These are phyloP conservation scores for Rosellinia necatrix DNA, from an alignment of 2,329 filamentous ascomycete species.

Conservation along the genomic window DNA sequence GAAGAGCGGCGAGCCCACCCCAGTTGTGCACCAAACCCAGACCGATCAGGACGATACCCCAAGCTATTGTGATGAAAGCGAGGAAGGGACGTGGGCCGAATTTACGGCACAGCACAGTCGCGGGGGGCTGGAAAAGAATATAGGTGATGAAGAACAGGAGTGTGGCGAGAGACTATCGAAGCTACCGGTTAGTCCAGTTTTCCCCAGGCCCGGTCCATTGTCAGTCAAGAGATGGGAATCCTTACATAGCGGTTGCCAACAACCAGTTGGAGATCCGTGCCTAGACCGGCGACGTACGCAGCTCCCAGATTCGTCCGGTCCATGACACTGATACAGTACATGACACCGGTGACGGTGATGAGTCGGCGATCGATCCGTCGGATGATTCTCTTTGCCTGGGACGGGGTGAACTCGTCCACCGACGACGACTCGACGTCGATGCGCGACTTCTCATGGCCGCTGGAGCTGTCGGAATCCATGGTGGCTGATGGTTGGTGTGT, in stretches of 20 bases:
- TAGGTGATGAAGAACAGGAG: constrained; percentile 78
- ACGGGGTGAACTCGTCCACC: constrained; percentile 55
- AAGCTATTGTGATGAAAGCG: constrained; percentile 57
- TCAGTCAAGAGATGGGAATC: neutral
- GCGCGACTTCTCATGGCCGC: constrained; percentile 26
- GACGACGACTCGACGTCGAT: constrained; percentile 27
- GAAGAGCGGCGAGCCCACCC: constrained; percentile 56
- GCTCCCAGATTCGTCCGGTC: constrained; percentile 76
- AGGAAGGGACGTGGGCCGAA: constrained; percentile 66
- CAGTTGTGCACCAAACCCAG: constrained; percentile 66
- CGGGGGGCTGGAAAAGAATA: constrained; percentile 71
- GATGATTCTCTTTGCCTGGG: constrained; percentile 71
- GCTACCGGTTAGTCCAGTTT: constrained; percentile 13
- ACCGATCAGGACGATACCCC: constrained; percentile 66
- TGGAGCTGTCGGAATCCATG: constrained; percentile 26
- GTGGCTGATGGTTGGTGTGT: neutral
- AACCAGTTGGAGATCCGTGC: constrained; percentile 49
- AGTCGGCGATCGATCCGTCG: constrained; percentile 70
- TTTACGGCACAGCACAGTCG: constrained; percentile 69
- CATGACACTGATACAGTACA: constrained; percentile 79
- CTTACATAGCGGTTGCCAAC: constrained; percentile 46
- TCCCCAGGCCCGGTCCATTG: neutral
- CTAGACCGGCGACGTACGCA: constrained; percentile 72
- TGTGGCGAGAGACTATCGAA: constrained; percentile 60
- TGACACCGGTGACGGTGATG: constrained; percentile 62